Conservation (phyloP, 2,329 filamentous ascomycete genomes). For the Colletotrichum eleusines region DNA sequence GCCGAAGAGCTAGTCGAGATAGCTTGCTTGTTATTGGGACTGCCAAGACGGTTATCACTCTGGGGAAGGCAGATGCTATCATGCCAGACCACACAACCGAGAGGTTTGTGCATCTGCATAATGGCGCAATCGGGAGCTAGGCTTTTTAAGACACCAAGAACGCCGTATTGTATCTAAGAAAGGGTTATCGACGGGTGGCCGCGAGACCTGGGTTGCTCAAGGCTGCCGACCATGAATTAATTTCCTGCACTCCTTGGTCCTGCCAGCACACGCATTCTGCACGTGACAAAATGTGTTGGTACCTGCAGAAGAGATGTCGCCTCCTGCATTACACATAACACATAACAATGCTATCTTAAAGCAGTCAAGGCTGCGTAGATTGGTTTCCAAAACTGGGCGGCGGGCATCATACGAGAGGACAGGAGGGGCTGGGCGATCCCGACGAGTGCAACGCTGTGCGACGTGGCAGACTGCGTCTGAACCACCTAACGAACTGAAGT, state of each 20-base stretch:
- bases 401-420: not conserved
- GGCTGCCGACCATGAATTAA: not conserved
- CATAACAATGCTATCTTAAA: conserved; percentile 20
- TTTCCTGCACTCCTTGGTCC: not conserved
- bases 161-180: no score
- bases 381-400: not conserved
- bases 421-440: not conserved
- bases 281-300: conserved; percentile 3
- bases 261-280: conserved; percentile 1
- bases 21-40: not conserved
- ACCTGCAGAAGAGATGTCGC: conserved; percentile 30
- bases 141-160: no score
- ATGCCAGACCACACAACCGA: not conserved
- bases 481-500: conserved; percentile 13
- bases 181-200: no score
- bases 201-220: no score
- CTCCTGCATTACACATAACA: conserved; percentile 40
- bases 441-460: conserved; percentile 16
- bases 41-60: conserved; percentile 22
- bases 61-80: conserved; percentile 12
- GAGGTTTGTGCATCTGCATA: not conserved
- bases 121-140: not conserved
- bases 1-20: not conserved
- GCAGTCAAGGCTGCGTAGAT: not conserved
- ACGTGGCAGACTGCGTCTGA: conserved; percentile 33